phyloP scores from a whole-genome alignment of 2,329 filamentous ascomycete genomes.

The Amesomyces nigricolor region DNA sequence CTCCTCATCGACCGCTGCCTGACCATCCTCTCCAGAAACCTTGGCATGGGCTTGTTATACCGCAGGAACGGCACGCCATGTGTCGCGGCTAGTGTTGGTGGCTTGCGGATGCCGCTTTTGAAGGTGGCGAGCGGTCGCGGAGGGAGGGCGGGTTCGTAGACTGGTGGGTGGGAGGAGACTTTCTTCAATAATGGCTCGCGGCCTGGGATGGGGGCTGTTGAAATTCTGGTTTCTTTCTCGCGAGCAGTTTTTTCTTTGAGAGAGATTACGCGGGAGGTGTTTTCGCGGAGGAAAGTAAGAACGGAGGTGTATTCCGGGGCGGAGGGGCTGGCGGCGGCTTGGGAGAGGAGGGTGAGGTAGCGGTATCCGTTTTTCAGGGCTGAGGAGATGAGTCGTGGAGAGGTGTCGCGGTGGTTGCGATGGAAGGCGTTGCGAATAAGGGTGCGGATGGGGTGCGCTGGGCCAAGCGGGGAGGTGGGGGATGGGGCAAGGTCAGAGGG shows the following conservation, averaged over 20 bases:
- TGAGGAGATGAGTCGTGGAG: conserved; percentile 53
- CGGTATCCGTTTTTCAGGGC: conserved; percentile 62
- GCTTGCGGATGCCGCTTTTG: conserved; percentile 44
- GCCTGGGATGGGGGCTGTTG: conserved; percentile 21
- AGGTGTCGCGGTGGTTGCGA: conserved; percentile 53
- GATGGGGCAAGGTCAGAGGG: conserved; percentile 38
- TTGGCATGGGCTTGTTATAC: conserved; percentile 59
- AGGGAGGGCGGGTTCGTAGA: conserved; percentile 43
- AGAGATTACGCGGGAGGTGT: conserved; percentile 22
- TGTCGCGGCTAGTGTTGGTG: conserved; percentile 53
- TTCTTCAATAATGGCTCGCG: conserved; percentile 31
- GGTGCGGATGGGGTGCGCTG: conserved; percentile 45
- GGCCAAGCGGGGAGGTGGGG: conserved; percentile 21
- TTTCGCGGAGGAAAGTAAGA: conserved; percentile 35
- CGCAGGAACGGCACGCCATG: conserved; percentile 60
- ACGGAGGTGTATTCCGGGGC: conserved; percentile 39
- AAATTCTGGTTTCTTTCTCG: not conserved
- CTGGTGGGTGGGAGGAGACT: conserved; percentile 33
- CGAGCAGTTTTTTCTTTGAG: not conserved
- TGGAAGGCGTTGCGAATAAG: conserved; percentile 59
- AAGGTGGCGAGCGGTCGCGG: conserved; percentile 47
- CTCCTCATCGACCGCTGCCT: conserved; percentile 44
- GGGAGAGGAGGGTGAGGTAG: conserved; percentile 39
- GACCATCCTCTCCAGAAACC: conserved; percentile 52
- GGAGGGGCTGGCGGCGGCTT: conserved; percentile 34